Base-by-base conservation (phyloP, 106 monocot genomes). In the Dactylorhiza incarnata region DNA sequence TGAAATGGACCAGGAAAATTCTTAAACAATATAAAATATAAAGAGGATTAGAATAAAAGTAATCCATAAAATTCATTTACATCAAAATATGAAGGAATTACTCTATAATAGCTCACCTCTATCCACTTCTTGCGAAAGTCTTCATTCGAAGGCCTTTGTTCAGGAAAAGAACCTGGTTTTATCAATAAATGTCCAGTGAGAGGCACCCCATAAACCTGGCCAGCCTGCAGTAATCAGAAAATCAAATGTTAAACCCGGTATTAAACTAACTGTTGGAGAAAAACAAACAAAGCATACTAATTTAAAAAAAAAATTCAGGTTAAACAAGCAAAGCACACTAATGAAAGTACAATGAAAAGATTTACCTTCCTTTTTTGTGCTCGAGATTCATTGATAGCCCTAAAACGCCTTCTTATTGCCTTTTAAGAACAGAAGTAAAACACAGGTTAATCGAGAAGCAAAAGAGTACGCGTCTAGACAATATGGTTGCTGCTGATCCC, bases 341-440 rank as follows among this genome's bases (percentile, higher is more conserved):
- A 45, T 45, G 45, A 43, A 69, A 11, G 45, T 69, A 45, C 1
- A 45, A 45, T 24, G 10, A 6, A 49, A 71, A 1, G 10, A 59
- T 45, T 44, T 80, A 91, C 96, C 90, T 97, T 97, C 47, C 96
- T 76, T 76, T 93, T 97, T 67, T 91, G 96, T 49, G 93, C 87
- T 49, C 96, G 96, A 70, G 93, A 93, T 53, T 97, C 96, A 84
- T 93, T 97, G 75, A 97, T 93, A 72, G 88, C 93, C 76, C 91
- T 93, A 22, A 87, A 81, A 7, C 93, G 90, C 77, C 89, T 97
- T 68, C 82, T 71, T 71, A 97, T 81, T 45, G 91, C 90, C 96
- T 97, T 74, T 50, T 20, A 74, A 74, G 5, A 74, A 49, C 19
- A 71, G 9, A 68, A 72, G 70, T 20, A 78, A 19, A 49, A 47